Evolutionary conservation across 768 basidiomycete species (phyloP).

Genomic region (Psilocybe tampanensis): DNA sequence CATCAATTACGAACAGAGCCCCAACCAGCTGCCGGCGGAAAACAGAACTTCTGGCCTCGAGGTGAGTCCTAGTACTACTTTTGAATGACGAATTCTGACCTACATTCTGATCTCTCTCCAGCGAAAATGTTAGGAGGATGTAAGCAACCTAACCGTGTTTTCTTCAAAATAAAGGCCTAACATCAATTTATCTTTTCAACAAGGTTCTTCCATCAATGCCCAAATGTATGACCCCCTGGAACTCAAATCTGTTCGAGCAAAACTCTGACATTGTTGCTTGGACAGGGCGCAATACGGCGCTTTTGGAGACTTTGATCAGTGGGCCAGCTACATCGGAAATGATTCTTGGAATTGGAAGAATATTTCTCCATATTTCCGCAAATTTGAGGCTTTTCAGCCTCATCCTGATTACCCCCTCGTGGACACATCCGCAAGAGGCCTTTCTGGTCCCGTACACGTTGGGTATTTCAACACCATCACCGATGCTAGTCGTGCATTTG

Average conservation of each 20-base stretch:
- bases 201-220: conserved; percentile 71
- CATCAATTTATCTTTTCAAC: neutral
- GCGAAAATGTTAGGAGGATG: conserved; percentile 72
- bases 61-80: conserved; percentile 44
- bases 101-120: conserved; percentile 20
- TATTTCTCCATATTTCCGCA: conserved; percentile 65
- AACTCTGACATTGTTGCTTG: neutral
- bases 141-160: conserved; percentile 33
- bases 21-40: conserved; percentile 47
- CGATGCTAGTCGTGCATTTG: conserved; percentile 46
- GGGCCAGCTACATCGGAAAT: conserved; percentile 54
- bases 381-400: conserved; percentile 64
- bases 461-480: conserved; percentile 58
- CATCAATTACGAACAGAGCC: conserved; percentile 57
- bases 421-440: conserved; percentile 49
- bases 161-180: neutral
- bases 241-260: neutral
- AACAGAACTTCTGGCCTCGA: conserved; percentile 60
- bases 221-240: conserved; percentile 35
- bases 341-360: conserved; percentile 64
- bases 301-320: conserved; percentile 71
- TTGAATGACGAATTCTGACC: neutral
- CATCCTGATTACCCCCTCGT: conserved; percentile 54
- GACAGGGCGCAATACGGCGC: conserved; percentile 64
- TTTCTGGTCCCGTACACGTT: conserved; percentile 56